Evolutionary conservation across 2,329 filamentous ascomycete species (phyloP).

Genomic region (Colletotrichum euphorbiae): DNA sequence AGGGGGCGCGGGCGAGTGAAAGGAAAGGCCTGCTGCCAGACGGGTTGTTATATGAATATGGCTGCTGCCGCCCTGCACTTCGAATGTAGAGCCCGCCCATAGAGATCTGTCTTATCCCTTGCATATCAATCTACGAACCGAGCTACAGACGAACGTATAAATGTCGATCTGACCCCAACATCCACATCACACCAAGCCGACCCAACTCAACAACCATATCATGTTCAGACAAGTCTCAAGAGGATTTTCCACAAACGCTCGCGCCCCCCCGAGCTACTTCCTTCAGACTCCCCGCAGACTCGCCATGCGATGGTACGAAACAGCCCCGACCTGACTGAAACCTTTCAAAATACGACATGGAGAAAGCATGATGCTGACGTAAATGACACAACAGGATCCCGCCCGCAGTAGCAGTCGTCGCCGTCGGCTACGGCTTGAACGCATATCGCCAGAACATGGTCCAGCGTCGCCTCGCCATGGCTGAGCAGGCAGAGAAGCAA

Average conservation of each 20-base stretch:
- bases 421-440: constrained; percentile 51
- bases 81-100: constrained; percentile 7
- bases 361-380: constrained; percentile 4
- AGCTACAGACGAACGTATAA: constrained; percentile 22
- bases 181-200: not conserved
- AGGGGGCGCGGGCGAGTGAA: constrained; percentile 20
- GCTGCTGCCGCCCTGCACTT: constrained; percentile 26
- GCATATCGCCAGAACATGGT: constrained; percentile 46
- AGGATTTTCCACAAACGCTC: constrained; percentile 50
- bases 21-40: constrained; percentile 1
- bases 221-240: constrained; percentile 42
- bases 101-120: constrained; percentile 28
- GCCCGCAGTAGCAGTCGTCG: constrained; percentile 47
- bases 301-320: constrained; percentile 49
- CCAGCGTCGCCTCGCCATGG: constrained; percentile 44
- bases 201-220: not conserved
- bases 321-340: constrained; percentile 4
- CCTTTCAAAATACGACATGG: not conserved
- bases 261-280: constrained; percentile 49
- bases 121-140: constrained; percentile 17
- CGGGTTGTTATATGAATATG: constrained; percentile 36
- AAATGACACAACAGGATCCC: constrained; percentile 45
- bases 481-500: constrained; percentile 49
- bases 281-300: constrained; percentile 46
- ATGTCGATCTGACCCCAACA: not conserved